Base-by-base conservation (phyloP, 805 yeast genomes). In the Kuraishia molischiana region DNA sequence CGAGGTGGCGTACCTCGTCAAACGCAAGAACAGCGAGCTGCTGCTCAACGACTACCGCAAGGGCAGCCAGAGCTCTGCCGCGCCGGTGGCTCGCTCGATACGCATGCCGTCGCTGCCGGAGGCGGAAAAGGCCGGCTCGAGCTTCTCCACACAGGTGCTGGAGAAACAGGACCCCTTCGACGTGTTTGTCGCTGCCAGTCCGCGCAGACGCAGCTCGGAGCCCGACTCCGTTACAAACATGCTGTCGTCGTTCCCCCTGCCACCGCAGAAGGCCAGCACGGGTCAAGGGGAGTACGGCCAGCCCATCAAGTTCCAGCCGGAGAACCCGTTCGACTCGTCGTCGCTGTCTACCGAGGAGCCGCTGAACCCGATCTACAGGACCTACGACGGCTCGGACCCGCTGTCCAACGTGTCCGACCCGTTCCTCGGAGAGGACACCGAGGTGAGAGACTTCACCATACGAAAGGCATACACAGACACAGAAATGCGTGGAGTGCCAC, bases 1-100 rank as follows among this genome's bases (percentile, higher is more conserved):
- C 22, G 67, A 72, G 22, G 77, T 82, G 18, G 70, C 77, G 40
- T 51, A 55, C 21, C 54, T 80, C 42, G 78, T 77, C 3, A 56
- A 53, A 39, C 60, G 59, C 38, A 51, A 58, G 38, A 64, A 62
- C 38, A 47, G 51, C 30, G 52, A 53, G 39, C 52, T 54, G 13
- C 44, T 62, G 33, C 30, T 36, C 34, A 47, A 48, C 26, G 26
- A 22, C 26, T 8, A 8, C 26, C 26, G 26, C 11, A 8, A 8
- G 8, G 26, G 10, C 10, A 22, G 11, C 26, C 8, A 22, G 10
- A 8, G 26, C 11, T 22, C 11, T 11, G 26, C 8, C 11, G 17
- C 5, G 6, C 6, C 17, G 6, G 13, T 28, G 13, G 17, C 31
- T 14, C 6, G 31, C 6, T 14, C 31, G 14, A 9, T 8, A 8